phyloP scores from a whole-genome alignment of 73 alveolate species.

The Chromera velia region DNA sequence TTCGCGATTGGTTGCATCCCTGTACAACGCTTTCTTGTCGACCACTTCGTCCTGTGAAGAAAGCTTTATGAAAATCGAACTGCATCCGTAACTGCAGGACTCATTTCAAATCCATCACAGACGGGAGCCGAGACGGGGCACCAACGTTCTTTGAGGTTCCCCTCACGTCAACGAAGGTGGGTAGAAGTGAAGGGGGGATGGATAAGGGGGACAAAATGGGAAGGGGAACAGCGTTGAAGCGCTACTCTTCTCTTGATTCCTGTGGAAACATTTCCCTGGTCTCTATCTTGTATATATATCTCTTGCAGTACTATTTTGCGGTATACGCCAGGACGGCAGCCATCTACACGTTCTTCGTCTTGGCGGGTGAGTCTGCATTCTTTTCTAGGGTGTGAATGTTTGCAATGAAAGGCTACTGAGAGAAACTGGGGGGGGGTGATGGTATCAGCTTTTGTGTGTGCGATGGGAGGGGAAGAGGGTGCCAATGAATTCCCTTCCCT shows the following conservation, averaged over 20 bases:
- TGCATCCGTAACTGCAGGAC: too few species aligned
- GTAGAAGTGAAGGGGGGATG: background rate
- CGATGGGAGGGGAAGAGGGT: background rate
- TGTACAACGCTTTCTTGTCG: too few species aligned
- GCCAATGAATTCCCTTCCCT: too few species aligned
- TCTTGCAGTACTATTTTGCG: background rate
- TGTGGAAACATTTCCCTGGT: background rate
- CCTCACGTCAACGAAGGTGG: conserved; percentile 10
- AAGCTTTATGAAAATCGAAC: too few species aligned
- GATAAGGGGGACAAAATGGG: too few species aligned
- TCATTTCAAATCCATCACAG: conserved; percentile 2
- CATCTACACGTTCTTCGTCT: conserved; percentile 16
- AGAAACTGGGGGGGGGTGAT: too few species aligned
- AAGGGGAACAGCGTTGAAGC: too few species aligned
- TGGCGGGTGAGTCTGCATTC: conserved; percentile 19
- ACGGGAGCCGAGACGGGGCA: conserved; percentile 37
- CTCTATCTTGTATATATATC: background rate
- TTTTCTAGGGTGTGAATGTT: background rate
- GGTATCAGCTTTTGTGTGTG: background rate
- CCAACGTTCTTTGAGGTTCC: conserved; percentile 44
- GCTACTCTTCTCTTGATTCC: too few species aligned
- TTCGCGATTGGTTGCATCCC: background rate
- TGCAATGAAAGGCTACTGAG: too few species aligned
- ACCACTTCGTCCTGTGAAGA: too few species aligned
- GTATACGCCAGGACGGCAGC: background rate